Base-by-base conservation (phyloP, 352 stramenopile species). In the Globisporangium abappressorium region DNA sequence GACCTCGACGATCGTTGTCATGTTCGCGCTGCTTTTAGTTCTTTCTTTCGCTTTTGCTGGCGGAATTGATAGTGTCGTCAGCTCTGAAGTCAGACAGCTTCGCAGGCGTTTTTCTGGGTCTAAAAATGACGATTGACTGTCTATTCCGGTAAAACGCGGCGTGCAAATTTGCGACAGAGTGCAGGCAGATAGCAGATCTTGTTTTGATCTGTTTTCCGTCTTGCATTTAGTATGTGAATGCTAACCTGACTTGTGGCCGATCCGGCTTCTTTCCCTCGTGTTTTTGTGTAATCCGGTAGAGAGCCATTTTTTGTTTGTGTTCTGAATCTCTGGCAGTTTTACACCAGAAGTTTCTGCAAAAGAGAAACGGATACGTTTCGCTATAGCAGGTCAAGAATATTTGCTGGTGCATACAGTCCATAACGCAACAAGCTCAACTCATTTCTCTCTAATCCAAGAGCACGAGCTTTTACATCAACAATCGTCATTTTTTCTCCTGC, bases 1-100 rank as follows among this genome's bases (percentile, higher is more conserved):
- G 36, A 92, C 30, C 9, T 87, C 79, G 54, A 54, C 43, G 46
- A 66, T 2, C 30, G 56, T 61, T 33, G 56, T 61, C 56, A 61
- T 61, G 4, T 18, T 46, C 18, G 15, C 6, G 15, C 7, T 51
- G 14, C 6, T 11, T 14, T 43, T 43, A 12, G 8, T 43, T 43
- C 12, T 5, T 51, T 11, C 18, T 51, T 22, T 22, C 18, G 43
- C 43, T 22, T 20, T 24, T 43, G 28, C 51, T 51, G 43, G 43
- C 18, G 43, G 43, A 51, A 51, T 51, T 51, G 43, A 18, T 22
- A n/a, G 43, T 51, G 43, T 51, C 5, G 43, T 51, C 43, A 49
- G 15, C 5, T 49, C 41, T 14, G 5, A 41, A 41, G 34, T 41
- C 34, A 41, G 34, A 6, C 9, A 36, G 33, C 33, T 36, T 36